Evolutionary conservation across 495 filamentous ascomycete genomes (phyloP), one percentile per base, ranked within the genome.

Genomic region (Aspergillus cavernicola): DNA sequence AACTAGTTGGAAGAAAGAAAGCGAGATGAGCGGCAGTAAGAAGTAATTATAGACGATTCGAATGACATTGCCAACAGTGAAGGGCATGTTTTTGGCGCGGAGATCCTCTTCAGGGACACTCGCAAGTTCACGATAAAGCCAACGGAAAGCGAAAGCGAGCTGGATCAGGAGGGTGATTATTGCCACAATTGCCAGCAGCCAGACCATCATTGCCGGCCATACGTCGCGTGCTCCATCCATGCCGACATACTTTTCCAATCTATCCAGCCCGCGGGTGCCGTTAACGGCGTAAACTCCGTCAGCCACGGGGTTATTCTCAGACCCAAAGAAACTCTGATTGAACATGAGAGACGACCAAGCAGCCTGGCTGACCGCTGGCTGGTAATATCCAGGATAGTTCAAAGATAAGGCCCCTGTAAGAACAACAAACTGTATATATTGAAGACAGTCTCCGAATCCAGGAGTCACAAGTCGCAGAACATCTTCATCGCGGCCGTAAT

Each of bases 371-470:
- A 93, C 81, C 12, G 87, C 87, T 12, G 93, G 93, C 62, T 97
- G 93, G 65, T 88, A 97, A 61, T 87, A 98, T 0, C 93, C 93
- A 0, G 93, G 93, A 64, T 97, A 98, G 52, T 87, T 84, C 57
- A 98, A 69, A 19, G 86, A 89, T 36, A 98, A 71, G 35, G 85
- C 83, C 1, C 95, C 95, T 0, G 92, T 90, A 29, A 98, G 77
- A 16, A 92, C 87, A 42, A 92, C 79, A 57, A 95, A 97, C 63
- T 98, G 93, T 26, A 98, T 86, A 64, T 97, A 98, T 69, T 98
- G 92, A 26, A 98, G 81, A 66, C 93, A 98, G 59, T 98, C 93
- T 10, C 89, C 91, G 65, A 98, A 98, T 0, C 93, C 93, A 12
- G 93, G 93, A 7, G 93, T 98, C 18, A 98, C 90, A 29, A 97